Evolutionary conservation across 2,329 filamentous ascomycete species (phyloP).

Genomic region (Fusarium odoratissimum): DNA sequence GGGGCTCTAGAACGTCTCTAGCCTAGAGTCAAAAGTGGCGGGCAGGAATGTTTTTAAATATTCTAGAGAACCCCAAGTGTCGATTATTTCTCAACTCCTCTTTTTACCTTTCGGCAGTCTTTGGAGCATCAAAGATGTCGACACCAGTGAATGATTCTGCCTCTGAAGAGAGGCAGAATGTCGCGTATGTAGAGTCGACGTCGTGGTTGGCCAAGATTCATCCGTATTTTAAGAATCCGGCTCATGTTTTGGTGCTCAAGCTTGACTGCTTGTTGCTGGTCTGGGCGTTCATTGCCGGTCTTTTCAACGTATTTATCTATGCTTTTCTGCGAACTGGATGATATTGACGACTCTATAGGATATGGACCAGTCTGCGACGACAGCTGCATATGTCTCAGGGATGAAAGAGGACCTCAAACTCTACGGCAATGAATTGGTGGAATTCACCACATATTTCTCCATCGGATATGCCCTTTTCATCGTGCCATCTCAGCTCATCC

Average conservation of each 20-base stretch:
- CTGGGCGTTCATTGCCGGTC: constrained; percentile 41
- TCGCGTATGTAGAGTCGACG: constrained; percentile 9
- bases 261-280: constrained; percentile 44
- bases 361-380: constrained; percentile 41
- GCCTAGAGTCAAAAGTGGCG: not conserved
- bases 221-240: constrained; percentile 46
- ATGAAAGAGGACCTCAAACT: constrained; percentile 38
- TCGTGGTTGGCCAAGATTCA: constrained; percentile 48
- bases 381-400: constrained; percentile 36
- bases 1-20: not conserved
- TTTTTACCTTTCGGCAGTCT: not conserved
- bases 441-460: constrained; percentile 43
- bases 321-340: fast-evolving
- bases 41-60: not conserved
- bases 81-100: constrained; percentile 10
- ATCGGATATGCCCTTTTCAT: constrained; percentile 42
- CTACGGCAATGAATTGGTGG: constrained; percentile 36
- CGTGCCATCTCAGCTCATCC: constrained; percentile 37
- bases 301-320: constrained; percentile 6
- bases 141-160: not conserved
- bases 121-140: constrained; percentile 8
- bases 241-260: constrained; percentile 46
- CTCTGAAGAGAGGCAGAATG: not conserved
- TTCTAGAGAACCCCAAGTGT: not conserved
- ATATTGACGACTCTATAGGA: constrained; percentile 17